These are phyloP conservation scores for Colletotrichum endophyticum DNA, from an alignment of 2,329 filamentous ascomycete species.

Conservation along the genomic window DNA sequence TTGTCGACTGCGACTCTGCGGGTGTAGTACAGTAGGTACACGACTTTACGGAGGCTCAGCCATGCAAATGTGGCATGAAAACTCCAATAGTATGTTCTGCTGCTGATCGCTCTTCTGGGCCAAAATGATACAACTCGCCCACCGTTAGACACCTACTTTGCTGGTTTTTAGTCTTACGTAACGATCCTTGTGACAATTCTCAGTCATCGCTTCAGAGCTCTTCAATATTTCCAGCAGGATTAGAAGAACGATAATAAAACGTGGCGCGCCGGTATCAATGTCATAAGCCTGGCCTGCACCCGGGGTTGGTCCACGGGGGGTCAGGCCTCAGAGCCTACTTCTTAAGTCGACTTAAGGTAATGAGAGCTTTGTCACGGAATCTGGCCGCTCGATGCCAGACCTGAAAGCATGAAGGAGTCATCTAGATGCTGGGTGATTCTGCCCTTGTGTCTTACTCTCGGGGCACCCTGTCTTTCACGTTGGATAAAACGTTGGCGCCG, in stretches of 20 bases:
- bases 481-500: neutral
- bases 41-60: too few species aligned
- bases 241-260: neutral
- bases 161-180: neutral
- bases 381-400: neutral
- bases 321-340: neutral
- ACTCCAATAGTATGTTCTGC: neutral
- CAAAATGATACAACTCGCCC: neutral
- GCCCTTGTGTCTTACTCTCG: neutral
- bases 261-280: neutral
- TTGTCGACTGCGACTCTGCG: neutral
- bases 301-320: neutral
- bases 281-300: neutral
- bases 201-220: neutral
- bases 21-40: neutral
- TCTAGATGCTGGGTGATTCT: neutral
- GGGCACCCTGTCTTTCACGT: neutral
- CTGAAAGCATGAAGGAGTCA: neutral
- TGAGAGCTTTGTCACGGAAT: neutral
- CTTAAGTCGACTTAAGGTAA: neutral
- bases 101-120: neutral
- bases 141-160: neutral
- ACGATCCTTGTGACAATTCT: neutral
- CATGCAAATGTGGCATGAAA: too few species aligned
- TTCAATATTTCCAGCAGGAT: accelerated